Evolutionary conservation across 2,329 filamentous ascomycete species (phyloP), one percentile per base, ranked within the genome.

Genomic region (Pseudogymnoascus destructans): DNA sequence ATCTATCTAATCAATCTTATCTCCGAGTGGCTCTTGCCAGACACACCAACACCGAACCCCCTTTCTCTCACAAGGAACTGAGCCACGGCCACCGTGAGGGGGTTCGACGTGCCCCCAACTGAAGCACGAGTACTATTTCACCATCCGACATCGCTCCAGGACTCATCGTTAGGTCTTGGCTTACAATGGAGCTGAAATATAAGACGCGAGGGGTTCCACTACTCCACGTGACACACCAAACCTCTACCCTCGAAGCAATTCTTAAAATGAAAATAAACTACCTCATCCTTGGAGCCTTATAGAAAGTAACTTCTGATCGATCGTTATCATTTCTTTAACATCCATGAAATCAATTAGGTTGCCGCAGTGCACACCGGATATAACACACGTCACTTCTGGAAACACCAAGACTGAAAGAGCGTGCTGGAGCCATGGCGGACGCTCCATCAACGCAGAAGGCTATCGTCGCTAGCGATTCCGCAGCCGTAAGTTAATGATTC

Each of bases 1-100:
- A 57, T 38, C 30, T 19, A 57, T 30, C 49, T 23, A 42, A 27
- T 38, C 55, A 57, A 52, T 52, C 46, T 52, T 52, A 52, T 52
- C 46, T 52, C 46, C n/a, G 23, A 11, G 46, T 30, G 25, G n/a
- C 23, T 15, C 5, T 19, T 52, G 30, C 23, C 17, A 11, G 25
- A n/a, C 25, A 30, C 15, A 21, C 10, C 40, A 46, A n/a, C n/a
- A 15, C n/a, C 9, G 25, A 11, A 19, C 17, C 46, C 46, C 46
- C 46, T 30, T 30, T 23, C 42, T 27, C 42, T 27, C 46, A 17
- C 8, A 49, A 27, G 42, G 23, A 49, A 27, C 42, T 11, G 23
- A n/a, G n/a, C n/a, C 13, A 6, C 8, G 42, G n/a, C 8, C 42
- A 27, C 46, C 46, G 9, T 52, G 9, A 25, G 46, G 46, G 46